These are phyloP conservation scores for Ilex asprella DNA, from an alignment of 257 asterid genomes.

Conservation along the genomic window DNA sequence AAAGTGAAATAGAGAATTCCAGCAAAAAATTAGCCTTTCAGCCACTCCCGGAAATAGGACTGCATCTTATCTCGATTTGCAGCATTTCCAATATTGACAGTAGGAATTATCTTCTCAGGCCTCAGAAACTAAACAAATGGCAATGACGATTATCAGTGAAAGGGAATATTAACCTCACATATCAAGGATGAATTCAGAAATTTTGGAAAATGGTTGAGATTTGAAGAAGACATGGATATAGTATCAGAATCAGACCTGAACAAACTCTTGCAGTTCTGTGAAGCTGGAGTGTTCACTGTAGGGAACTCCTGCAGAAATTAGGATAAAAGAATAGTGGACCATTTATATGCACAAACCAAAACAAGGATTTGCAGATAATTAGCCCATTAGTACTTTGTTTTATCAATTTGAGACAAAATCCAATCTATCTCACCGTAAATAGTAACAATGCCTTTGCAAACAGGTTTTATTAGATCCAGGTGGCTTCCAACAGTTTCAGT, in stretches of 20 bases:
- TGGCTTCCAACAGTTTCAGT: conserved; percentile 18
- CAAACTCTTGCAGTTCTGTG: conserved; percentile 26
- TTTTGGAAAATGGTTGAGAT: background rate
- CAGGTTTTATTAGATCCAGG: conserved; percentile 16
- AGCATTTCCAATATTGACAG: conserved; percentile 26
- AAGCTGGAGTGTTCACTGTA: conserved; percentile 30
- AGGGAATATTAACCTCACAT: too few relatives aligned
- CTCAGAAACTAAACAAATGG: conserved; percentile 12
- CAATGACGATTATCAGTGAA: too few relatives aligned
- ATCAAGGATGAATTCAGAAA: background rate
- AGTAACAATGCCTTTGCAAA: conserved; percentile 20
- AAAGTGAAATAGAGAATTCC: too few relatives aligned
- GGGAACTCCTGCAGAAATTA: conserved; percentile 22
- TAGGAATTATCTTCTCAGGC: conserved; percentile 26
- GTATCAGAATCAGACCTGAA: conserved; percentile 16
- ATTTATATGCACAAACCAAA: too few relatives aligned
- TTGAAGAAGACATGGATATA: background rate
- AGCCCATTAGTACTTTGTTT: too few relatives aligned
- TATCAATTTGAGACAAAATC: too few relatives aligned
- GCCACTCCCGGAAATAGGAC: conserved; percentile 25
- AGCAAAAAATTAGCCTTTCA: conserved; percentile 3
- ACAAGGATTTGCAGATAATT: too few relatives aligned
- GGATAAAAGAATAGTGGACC: too few relatives aligned
- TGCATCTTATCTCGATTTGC: conserved; percentile 27
- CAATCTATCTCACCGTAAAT: conserved; percentile 20